These are phyloP conservation scores for Isatis tinctoria DNA, from an alignment of 345 rosid genomes.

Conservation along the genomic window DNA sequence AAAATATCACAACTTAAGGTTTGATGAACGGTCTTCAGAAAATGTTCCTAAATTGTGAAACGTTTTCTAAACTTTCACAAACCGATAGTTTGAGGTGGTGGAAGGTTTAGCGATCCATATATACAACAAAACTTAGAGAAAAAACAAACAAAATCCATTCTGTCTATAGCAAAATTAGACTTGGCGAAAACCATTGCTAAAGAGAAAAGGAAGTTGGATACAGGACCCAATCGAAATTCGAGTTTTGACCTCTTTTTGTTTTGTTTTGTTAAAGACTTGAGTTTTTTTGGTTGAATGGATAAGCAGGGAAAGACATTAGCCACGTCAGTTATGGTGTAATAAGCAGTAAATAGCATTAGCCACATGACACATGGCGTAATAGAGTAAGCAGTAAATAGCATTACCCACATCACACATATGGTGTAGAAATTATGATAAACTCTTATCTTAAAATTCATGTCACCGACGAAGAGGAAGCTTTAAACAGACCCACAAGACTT, in stretches of 20 bases:
- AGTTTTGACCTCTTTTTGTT: no score
- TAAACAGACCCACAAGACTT: conserved; percentile 27
- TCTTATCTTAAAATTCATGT: conserved; percentile 2
- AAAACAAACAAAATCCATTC: not conserved
- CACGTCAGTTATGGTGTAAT: no score
- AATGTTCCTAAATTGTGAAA: not conserved
- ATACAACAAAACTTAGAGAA: not conserved
- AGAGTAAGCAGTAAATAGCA: not conserved
- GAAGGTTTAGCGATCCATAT: not conserved
- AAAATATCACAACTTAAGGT: not conserved
- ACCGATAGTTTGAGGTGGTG: not conserved
- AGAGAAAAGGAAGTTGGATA: not conserved
- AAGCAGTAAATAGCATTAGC: not conserved
- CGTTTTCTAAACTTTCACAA: no score
- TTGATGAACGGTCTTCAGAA: not conserved
- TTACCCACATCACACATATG: conserved; percentile 10
- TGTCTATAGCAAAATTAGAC: not conserved
- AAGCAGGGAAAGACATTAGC: no score
- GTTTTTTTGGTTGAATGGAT: no score
- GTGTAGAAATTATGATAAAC: not conserved
- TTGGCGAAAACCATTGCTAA: not conserved
- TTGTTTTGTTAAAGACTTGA: no score
- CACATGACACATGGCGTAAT: conserved; percentile 11
- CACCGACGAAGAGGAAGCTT: conserved; percentile 32
- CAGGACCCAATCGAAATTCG: not conserved